phyloP scores from a whole-genome alignment of 1,139 yeast genomes.

The Lodderomyces elongisporus region DNA sequence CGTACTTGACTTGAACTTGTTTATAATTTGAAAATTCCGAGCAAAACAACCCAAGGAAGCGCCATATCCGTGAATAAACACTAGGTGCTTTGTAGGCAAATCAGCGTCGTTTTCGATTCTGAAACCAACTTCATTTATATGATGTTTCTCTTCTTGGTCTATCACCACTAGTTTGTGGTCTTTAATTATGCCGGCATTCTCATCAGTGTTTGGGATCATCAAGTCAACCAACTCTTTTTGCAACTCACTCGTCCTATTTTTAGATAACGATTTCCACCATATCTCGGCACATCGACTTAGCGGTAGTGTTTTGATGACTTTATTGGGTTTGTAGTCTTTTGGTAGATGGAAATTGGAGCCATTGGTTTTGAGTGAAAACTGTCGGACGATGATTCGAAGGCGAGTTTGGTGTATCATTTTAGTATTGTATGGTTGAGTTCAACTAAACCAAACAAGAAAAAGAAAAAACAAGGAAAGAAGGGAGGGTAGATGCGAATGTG shows the following conservation, averaged over 20 bases:
- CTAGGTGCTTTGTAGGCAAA: slow-evolving; percentile 39
- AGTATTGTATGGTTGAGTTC: too few species aligned
- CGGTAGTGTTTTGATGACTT: slow-evolving; percentile 14
- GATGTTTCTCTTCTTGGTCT: slow-evolving; percentile 21
- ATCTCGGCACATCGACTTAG: slow-evolving; percentile 15
- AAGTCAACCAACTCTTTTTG: slow-evolving; percentile 34
- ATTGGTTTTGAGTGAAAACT: slow-evolving; percentile 9
- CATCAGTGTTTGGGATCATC: slow-evolving; percentile 26
- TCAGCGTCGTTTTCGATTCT: slow-evolving; percentile 24
- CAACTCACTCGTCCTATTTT: slow-evolving; percentile 22
- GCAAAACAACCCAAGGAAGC: slow-evolving; percentile 86
- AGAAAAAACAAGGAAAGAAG: too few species aligned
- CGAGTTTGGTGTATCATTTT: too few species aligned
- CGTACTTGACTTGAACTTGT: slow-evolving; percentile 29
- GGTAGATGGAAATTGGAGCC: slow-evolving; percentile 12
- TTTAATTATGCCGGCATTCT: slow-evolving; percentile 20
- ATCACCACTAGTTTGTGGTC: slow-evolving; percentile 21
- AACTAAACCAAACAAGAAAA: too few species aligned
- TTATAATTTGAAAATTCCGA: slow-evolving; percentile 57
- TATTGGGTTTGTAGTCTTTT: slow-evolving; percentile 14
- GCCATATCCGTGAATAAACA: slow-evolving; percentile 87
- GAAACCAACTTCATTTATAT: slow-evolving; percentile 35
- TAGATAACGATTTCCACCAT: slow-evolving; percentile 31
- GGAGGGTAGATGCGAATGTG: too few species aligned
- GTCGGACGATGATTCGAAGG: too few species aligned